A percentile compares a stretch with the other conserved stretches of the same genome.
These are phyloP conservation scores for Clausena lansium DNA, from an alignment of 345 rosid species.

Conservation along the genomic window DNA sequence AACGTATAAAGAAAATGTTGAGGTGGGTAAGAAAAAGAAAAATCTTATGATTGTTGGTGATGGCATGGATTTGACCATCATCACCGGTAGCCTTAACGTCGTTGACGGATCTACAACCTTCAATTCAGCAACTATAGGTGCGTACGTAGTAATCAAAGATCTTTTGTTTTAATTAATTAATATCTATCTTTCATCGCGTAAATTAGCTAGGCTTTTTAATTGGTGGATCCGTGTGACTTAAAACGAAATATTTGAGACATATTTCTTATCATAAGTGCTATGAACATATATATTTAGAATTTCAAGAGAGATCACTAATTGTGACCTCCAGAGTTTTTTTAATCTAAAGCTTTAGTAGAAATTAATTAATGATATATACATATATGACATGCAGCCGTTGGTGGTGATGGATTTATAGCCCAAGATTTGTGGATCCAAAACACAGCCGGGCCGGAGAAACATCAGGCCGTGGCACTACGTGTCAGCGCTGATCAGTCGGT, in stretches of 20 bases:
- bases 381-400: constrained; percentile 50
- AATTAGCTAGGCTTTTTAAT: not conserved
- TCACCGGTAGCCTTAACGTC: constrained; percentile 60
- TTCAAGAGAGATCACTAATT: no score
- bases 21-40: constrained; percentile 62
- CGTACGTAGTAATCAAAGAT: no score
- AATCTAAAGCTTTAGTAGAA: no score
- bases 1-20: constrained; percentile 61
- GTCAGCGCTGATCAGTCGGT: constrained; percentile 77
- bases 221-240: no score
- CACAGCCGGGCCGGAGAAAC: constrained; percentile 73
- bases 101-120: constrained; percentile 63
- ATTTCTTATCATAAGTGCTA: no score
- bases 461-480: constrained; percentile 87
- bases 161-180: no score
- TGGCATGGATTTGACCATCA: constrained; percentile 59
- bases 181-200: no score
- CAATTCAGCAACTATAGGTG: constrained; percentile 84
- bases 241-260: no score
- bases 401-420: constrained; percentile 87
- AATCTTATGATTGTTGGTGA: constrained; percentile 81
- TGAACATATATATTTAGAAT: no score
- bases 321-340: no score
- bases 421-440: constrained; percentile 79
- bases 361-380: no score